Conservation (phyloP, 768 basidiomycete genomes). For the Tulasnella sp. region DNA sequence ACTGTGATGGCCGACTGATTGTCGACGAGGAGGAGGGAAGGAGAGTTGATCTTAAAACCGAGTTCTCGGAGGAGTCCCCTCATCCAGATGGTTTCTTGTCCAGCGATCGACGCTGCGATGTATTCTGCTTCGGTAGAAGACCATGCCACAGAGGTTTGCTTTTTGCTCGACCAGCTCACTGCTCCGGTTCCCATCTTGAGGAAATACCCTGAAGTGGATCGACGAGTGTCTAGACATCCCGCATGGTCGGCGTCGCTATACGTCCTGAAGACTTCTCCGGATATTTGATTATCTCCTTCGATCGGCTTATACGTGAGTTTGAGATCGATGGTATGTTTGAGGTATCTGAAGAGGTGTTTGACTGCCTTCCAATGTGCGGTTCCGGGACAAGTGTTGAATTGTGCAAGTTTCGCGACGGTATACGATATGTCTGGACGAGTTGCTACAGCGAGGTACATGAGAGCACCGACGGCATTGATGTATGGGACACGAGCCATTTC, state of each 20-base stretch:
- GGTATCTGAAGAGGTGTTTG: constrained; percentile 27
- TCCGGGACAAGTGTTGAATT: constrained; percentile 23
- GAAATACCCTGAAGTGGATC: constrained; percentile 35
- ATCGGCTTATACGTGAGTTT: not conserved
- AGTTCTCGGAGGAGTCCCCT: constrained; percentile 23
- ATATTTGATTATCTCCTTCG: too few species aligned
- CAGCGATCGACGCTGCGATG: constrained; percentile 25
- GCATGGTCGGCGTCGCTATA: constrained; percentile 31
- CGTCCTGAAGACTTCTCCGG: not conserved
- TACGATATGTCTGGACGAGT: constrained; percentile 31
- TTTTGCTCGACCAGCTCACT: constrained; percentile 35
- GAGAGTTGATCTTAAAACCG: constrained; percentile 10
- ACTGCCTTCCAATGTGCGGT: constrained; percentile 29
- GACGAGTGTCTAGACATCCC: constrained; percentile 27
- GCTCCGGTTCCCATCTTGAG: constrained; percentile 33
- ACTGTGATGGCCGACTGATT: not conserved
- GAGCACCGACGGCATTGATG: constrained; percentile 21
- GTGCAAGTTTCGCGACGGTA: constrained; percentile 18
- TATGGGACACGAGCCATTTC: constrained; percentile 24
- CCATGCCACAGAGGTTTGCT: constrained; percentile 36
- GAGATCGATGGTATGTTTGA: constrained; percentile 13
- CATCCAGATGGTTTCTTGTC: constrained; percentile 26
- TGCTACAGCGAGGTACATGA: constrained; percentile 21
- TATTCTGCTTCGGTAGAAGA: constrained; percentile 32
- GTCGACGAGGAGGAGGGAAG: constrained; percentile 21